Evolutionary conservation across 169 alveolate genomes (phyloP), one percentile per base, ranked within the genome.

Genomic region (Eimeria maxima): DNA sequence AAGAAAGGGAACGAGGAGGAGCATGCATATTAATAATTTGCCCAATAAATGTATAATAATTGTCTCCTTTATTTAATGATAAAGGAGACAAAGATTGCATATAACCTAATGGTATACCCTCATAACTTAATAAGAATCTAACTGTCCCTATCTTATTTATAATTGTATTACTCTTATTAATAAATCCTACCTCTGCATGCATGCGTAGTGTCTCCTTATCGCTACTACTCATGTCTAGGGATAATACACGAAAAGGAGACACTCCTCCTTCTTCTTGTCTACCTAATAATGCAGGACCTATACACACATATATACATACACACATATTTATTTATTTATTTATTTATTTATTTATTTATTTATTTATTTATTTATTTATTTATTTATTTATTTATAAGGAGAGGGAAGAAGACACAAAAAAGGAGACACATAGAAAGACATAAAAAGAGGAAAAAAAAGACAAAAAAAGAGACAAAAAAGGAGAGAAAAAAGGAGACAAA

Each of bases 161-260:
- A 10, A 29, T 13, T 3, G 86, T 74, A 47, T 47, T 20, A 55
- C 86, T 74, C 33, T 74, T 55, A 38, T 74, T 74, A 6, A 22
- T 74, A 74, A 74, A 74, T 2, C 18, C 80, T 18, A 69, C 80
- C 8, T 18, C 14, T 1, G 80, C 42, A 13, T 5, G 14, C 80
- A 69, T 69, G 13, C 3, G 0, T 1, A 69, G 38, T 5, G 45
- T 69, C 45, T 69, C 38, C 42, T 33, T 3, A 29, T 69, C 27
- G 80, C 80, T 69, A 18, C 24, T 29, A 16, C 80, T 20, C 27
- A 69, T 18, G 3, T 69, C 80, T 11, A 69, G 42, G 3, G 80
- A 69, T 29, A 69, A 20, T n/a, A 69, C 80, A 33, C 80, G 80
- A 13, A 69, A 69, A 3, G 80, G 80, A 69, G 80, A 69, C 57